Evolutionary conservation across 208 protist genomes (phyloP).

Genomic region (Wallacemonas collosoma): DNA sequence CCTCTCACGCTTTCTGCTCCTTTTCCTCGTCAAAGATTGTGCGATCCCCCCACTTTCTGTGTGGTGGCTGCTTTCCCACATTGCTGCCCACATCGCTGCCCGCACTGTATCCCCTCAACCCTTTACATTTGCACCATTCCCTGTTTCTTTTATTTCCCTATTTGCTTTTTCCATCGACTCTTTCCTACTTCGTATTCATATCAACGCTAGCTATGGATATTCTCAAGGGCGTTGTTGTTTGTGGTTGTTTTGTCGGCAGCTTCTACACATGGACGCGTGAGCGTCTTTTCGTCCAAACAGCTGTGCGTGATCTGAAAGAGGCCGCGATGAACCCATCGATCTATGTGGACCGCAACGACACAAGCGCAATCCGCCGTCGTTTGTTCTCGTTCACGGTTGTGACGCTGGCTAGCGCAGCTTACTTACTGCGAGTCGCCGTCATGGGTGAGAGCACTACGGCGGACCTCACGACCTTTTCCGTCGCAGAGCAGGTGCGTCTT

Average conservation of each 20-base stretch:
- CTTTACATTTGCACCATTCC: background rate
- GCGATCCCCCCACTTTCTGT: too few species aligned
- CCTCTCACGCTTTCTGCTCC: too few species aligned
- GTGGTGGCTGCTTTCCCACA: too few species aligned
- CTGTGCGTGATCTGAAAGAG: slow-evolving; percentile 31
- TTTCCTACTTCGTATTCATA: background rate
- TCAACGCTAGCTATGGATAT: slow-evolving; percentile 39
- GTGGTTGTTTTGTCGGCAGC: slow-evolving; percentile 46
- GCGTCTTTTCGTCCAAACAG: slow-evolving; percentile 31
- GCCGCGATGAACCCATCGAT: slow-evolving; percentile 30
- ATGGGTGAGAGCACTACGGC: background rate
- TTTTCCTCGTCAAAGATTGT: too few species aligned
- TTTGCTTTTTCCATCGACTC: background rate
- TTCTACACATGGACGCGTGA: slow-evolving; percentile 70
- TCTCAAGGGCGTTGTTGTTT: slow-evolving; percentile 26
- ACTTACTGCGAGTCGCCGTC: slow-evolving; percentile 23
- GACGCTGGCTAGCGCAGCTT: slow-evolving; percentile 16
- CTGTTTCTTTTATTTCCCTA: background rate
- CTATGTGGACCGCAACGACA: slow-evolving; percentile 49
- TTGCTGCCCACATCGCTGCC: too few species aligned
- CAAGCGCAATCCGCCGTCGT: slow-evolving; percentile 39
- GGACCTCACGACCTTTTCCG: slow-evolving; percentile 18
- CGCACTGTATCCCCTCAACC: background rate
- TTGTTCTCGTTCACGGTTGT: slow-evolving; percentile 31
- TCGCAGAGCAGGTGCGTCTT: background rate